Conservation (phyloP, 139 green algal species). For the Pleodorina starrii region DNA sequence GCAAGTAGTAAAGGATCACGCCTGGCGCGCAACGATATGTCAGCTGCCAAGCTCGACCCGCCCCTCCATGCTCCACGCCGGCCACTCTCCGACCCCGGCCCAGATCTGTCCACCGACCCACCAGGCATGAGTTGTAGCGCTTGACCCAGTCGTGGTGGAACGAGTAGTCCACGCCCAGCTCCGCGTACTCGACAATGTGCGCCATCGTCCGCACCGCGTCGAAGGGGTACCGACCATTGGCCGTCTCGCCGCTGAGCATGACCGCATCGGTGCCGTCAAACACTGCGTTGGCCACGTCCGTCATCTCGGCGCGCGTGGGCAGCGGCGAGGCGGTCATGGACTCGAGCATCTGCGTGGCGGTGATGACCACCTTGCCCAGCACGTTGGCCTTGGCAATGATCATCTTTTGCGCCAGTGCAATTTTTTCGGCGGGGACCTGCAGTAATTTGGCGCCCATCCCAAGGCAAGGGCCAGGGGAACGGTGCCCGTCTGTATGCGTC, state of each 20-base stretch:
- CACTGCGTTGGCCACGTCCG: slow-evolving; percentile 78
- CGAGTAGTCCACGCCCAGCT: slow-evolving; percentile 70
- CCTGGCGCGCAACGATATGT: too few relatives aligned
- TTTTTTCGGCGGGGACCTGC: slow-evolving; percentile 71
- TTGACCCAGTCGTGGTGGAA: slow-evolving; percentile 69
- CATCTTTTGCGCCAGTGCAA: slow-evolving; percentile 78
- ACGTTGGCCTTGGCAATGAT: slow-evolving; percentile 79
- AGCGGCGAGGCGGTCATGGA: slow-evolving; percentile 70
- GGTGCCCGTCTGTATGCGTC: too few relatives aligned
- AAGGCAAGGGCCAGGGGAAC: too few relatives aligned
- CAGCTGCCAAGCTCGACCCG: too few relatives aligned
- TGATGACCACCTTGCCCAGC: slow-evolving; percentile 73
- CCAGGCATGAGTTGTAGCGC: slow-evolving; percentile 43
- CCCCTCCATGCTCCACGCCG: too few relatives aligned
- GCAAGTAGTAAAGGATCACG: too few relatives aligned
- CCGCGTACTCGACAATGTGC: slow-evolving; percentile 75
- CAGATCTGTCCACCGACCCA: neutral
- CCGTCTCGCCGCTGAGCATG: slow-evolving; percentile 82
- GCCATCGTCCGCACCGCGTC: slow-evolving; percentile 76
- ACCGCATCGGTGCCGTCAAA: slow-evolving; percentile 77
- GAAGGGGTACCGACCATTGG: slow-evolving; percentile 77
- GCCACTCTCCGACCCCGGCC: too few relatives aligned
- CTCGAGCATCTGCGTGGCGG: slow-evolving; percentile 70
- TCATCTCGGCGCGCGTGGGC: slow-evolving; percentile 77
- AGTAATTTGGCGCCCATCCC: too few relatives aligned